Base-by-base conservation (phyloP, 768 basidiomycete species). In the Lactifluus hygrophoroides region DNA sequence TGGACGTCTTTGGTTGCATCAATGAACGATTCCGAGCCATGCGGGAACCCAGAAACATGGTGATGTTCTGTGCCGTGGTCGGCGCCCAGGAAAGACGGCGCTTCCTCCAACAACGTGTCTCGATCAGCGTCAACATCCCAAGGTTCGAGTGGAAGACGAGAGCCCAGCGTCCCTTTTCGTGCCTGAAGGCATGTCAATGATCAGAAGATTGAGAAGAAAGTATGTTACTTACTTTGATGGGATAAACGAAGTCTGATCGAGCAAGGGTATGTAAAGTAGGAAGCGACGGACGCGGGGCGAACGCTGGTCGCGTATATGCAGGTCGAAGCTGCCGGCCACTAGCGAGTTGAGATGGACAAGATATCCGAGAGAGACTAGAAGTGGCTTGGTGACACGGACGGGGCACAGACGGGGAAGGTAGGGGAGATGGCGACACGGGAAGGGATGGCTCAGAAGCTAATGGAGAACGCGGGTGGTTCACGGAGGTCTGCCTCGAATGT, bases 271-370 rank as follows among this genome's bases (percentile, higher is more conserved):
- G 66, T 37, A 78, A 62, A 0, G 77, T 75, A 0, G 77, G 77
- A 23, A 78, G 61, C 1, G 77, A 78, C 3, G 77, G 77, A 30
- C 73, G 72, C 1, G 72, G 50, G 0, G 64, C 50, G 38, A 78
- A 75, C 1, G 76, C 77, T 10, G 75, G 77, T 17, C 68, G 71
- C 11, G 76, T 76, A 51, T 72, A 60, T 0, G 77, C 77, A 1
- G 76, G 75, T 25, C 70, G 75, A 23, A 54, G 63, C 58, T 74
- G 74, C 23, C 63, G 56, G 11, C 55, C 54, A 53, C 49, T 47
- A 32, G 35, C 11, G 3, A 67, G 67, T 40, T 54, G 25, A 11
- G 52, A 42, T 27, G 45, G 64, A 40, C 52, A 58, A 35, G 56
- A 59, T 40, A 52, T 19, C 28, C 27, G 44, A 37, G 62, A 34